A percentile compares a stretch with the other conserved stretches of the same genome.
Evolutionary conservation across 2,329 filamentous ascomycete genomes (phyloP).

Genomic region (Lachnellula hyalina): DNA sequence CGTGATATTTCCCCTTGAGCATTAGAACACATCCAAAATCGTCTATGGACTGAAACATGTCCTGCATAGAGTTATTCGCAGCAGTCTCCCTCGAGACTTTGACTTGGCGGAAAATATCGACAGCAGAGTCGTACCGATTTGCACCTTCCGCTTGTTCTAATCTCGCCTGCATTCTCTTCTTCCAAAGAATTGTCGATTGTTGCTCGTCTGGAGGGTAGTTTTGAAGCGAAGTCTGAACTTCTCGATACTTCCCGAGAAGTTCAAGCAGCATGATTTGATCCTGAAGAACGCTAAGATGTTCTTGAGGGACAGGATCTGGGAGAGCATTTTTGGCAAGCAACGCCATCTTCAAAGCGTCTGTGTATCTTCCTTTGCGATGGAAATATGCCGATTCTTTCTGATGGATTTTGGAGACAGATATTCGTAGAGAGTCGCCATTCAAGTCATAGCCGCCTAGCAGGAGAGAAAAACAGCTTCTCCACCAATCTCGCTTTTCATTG

Average conservation of each 20-base stretch:
- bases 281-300: slow-evolving; percentile 19
- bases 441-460: slow-evolving; percentile 17
- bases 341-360: slow-evolving; percentile 21
- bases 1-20: slow-evolving; percentile 18
- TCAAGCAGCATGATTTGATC: slow-evolving; percentile 19
- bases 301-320: slow-evolving; percentile 14
- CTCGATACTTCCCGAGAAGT: slow-evolving; percentile 20
- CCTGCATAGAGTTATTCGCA: slow-evolving; percentile 5
- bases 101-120: slow-evolving; percentile 16
- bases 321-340: slow-evolving; percentile 18
- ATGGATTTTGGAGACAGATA: slow-evolving; percentile 18
- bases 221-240: slow-evolving; percentile 17
- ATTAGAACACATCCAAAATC: slow-evolving; percentile 17
- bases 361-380: slow-evolving; percentile 17
- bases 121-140: slow-evolving; percentile 16
- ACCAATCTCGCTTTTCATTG: slow-evolving; percentile 19
- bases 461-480: slow-evolving; percentile 22
- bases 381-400: slow-evolving; percentile 22
- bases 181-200: slow-evolving; percentile 18
- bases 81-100: slow-evolving; percentile 5
- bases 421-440: slow-evolving; percentile 13
- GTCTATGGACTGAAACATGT: slow-evolving; percentile 12
- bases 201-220: slow-evolving; percentile 12
- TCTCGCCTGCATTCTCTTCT: slow-evolving; percentile 21
- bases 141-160: slow-evolving; percentile 20